These are phyloP conservation scores for Penicillium salamii DNA, from an alignment of 495 filamentous ascomycete genomes.

Conservation along the genomic window DNA sequence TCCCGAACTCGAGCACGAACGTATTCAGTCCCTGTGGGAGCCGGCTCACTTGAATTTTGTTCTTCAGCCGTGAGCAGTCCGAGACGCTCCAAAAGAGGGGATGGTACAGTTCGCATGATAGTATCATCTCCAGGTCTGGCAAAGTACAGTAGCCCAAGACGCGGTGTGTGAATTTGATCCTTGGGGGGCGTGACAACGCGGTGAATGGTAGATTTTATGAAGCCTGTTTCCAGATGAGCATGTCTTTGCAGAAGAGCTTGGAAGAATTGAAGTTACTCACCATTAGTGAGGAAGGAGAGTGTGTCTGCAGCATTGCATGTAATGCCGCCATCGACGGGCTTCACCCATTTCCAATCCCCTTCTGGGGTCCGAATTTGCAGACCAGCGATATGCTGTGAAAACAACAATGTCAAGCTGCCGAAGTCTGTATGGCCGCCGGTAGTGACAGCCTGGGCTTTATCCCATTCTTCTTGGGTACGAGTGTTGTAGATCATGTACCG, in stretches of 20 bases:
- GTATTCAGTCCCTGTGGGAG: conserved; percentile 42
- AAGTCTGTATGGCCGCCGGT: conserved; percentile 55
- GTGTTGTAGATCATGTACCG: conserved; percentile 57
- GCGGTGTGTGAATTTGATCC: conserved; percentile 44
- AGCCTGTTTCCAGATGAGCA: conserved; percentile 18
- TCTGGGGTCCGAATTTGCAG: conserved; percentile 48
- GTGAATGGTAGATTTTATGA: conserved; percentile 48
- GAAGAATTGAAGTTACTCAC: background rate
- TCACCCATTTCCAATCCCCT: conserved; percentile 48
- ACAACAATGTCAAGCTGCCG: conserved; percentile 51
- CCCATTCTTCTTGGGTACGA: conserved; percentile 45
- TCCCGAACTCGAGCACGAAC: conserved; percentile 46
- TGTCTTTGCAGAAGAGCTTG: background rate
- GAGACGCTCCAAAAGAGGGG: conserved; percentile 45
- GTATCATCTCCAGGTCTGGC: conserved; percentile 37
- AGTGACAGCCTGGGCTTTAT: conserved; percentile 37
- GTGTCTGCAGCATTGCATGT: conserved; percentile 48
- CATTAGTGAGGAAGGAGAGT: conserved; percentile 40
- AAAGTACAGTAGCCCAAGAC: conserved; percentile 49
- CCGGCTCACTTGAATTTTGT: conserved; percentile 19
- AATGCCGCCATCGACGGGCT: conserved; percentile 43
- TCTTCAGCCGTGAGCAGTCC: conserved; percentile 40
- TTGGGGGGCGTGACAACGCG: conserved; percentile 45
- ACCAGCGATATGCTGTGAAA: conserved; percentile 52
- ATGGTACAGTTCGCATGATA: conserved; percentile 38